Conservation (phyloP, 148 eudicot genomes). For the Fagopyrum homotropicum region DNA sequence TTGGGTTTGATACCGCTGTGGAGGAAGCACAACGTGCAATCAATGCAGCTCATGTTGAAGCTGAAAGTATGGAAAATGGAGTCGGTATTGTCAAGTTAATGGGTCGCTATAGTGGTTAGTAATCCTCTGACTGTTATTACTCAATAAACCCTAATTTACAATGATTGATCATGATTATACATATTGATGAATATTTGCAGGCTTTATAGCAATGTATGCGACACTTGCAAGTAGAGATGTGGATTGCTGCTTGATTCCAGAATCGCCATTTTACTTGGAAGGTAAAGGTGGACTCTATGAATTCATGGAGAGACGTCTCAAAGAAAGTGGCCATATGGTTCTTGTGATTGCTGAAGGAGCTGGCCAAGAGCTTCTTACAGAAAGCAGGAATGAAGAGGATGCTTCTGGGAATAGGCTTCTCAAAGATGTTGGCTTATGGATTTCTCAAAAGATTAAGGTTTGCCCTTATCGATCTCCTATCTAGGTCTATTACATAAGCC, state of each 20-base stretch:
- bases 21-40: slow-evolving; percentile 99
- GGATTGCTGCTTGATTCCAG: slow-evolving; percentile 95
- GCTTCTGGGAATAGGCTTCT: slow-evolving; percentile 89
- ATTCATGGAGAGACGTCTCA: slow-evolving; percentile 63
- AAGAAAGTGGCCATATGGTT: slow-evolving; percentile 96
- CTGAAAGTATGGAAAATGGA: slow-evolving; percentile 90
- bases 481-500: too few species aligned
- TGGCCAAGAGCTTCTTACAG: slow-evolving; percentile 80
- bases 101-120: slow-evolving; percentile 95
- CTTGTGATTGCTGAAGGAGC: slow-evolving; percentile 98
- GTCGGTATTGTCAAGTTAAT: slow-evolving; percentile 91
- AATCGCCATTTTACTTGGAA: slow-evolving; percentile 86
- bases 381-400: slow-evolving; percentile 49
- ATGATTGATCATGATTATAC: too few species aligned
- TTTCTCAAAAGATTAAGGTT: slow-evolving; percentile 80
- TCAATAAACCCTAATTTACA: not conserved
- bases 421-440: slow-evolving; percentile 86
- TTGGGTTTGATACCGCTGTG: slow-evolving; percentile 98
- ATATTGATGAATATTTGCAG: slow-evolving; percentile 22
- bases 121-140: not conserved
- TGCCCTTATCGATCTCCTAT: not conserved
- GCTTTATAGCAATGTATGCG: slow-evolving; percentile 97
- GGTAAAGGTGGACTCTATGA: slow-evolving; percentile 87
- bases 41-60: slow-evolving; percentile 98
- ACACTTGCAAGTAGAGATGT: slow-evolving; percentile 98